Base-by-base conservation (phyloP, 2,329 filamentous ascomycete species). In the Cladosporium sp. region DNA sequence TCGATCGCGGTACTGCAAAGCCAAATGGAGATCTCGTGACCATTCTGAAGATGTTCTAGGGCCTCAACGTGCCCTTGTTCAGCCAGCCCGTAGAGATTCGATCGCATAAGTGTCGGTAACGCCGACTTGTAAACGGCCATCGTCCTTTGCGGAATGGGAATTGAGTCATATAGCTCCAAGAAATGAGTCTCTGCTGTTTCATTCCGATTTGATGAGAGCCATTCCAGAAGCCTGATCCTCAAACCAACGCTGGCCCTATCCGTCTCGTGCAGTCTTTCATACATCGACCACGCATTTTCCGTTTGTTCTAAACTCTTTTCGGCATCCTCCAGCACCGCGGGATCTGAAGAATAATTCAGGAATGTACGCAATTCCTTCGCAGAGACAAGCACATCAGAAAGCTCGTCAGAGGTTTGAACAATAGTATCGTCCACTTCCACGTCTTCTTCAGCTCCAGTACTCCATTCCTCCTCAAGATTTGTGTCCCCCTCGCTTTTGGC, bases 231-330 rank as follows among this genome's bases (percentile, higher is more conserved):
- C 43, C 60, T 57, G 19, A 55, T 51, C 48, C 61, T 63, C 14
- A 66, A 49, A 9, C 56, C 52, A 13, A 57, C 9, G 44, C 64
- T 60, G 7, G 54, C 43, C 34, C 56, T 58, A 13, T 58, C 55
- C 3, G 49, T 48, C 3, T 63, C 55, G 0, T 59, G 49, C 5
- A 72, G 59, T 9, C 60, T 57, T 10, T 59, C 52, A 55, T 72
- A 73, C 6, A 73, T 55, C n/a, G 63, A 60, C 68, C 70, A 72
- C 10, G 65, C 68, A 9, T 44, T 45, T 8, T 43, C 38, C n/a
- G 49, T 41, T 28, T 38, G 8, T 33, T 32, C 18, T 40, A 43
- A 31, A 19, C 48, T 50, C 37, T 40, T 32, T n/a, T 33, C n/a
- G 9, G 11, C 35, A 3, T 19, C 4, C 16, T 33, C 9, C 9